A percentile compares a stretch with the other conserved stretches of the same genome.
Conservation (phyloP, 495 filamentous ascomycete species). For the Aeminium ludgeri region DNA sequence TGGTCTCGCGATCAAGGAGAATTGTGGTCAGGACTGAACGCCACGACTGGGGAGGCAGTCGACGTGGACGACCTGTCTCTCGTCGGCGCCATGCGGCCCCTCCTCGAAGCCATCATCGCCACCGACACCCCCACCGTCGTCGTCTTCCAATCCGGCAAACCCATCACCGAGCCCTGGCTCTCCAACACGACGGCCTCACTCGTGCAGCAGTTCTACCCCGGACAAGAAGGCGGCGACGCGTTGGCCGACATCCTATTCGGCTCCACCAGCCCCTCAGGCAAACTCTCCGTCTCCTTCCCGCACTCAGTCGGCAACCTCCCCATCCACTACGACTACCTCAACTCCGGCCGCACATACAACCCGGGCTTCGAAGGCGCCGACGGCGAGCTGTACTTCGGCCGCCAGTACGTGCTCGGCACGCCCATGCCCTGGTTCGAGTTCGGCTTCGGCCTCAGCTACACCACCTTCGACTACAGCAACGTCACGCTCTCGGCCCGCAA, state of each 20-base stretch:
- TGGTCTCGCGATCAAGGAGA: constrained; percentile 56
- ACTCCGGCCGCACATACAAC: constrained; percentile 40
- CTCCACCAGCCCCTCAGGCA: constrained; percentile 18
- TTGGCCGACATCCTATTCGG: constrained; percentile 22
- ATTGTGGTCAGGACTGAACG: constrained; percentile 51
- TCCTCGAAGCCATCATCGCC: constrained; percentile 44
- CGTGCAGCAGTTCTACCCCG: constrained; percentile 56
- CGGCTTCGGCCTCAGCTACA: constrained; percentile 55
- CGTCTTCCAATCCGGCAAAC: constrained; percentile 52
- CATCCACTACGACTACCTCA: constrained; percentile 54
- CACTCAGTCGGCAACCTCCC: constrained; percentile 47
- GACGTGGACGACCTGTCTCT: constrained; percentile 44
- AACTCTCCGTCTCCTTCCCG: constrained; percentile 40
- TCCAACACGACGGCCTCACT: constrained; percentile 40
- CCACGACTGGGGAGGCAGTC: constrained; percentile 56
- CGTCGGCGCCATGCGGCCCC: constrained; percentile 50
- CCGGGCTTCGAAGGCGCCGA: constrained; percentile 34
- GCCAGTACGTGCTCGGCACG: constrained; percentile 38
- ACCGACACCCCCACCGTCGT: constrained; percentile 53
- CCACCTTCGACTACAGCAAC: constrained; percentile 51
- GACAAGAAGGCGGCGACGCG: constrained; percentile 34
- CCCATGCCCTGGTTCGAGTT: constrained; percentile 30
- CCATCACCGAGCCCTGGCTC: constrained; percentile 52
- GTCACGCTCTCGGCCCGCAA: constrained; percentile 34
- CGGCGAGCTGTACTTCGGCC: constrained; percentile 45